Evolutionary conservation across 768 basidiomycete genomes (phyloP).

Genomic region (Tubosaeta sp.): DNA sequence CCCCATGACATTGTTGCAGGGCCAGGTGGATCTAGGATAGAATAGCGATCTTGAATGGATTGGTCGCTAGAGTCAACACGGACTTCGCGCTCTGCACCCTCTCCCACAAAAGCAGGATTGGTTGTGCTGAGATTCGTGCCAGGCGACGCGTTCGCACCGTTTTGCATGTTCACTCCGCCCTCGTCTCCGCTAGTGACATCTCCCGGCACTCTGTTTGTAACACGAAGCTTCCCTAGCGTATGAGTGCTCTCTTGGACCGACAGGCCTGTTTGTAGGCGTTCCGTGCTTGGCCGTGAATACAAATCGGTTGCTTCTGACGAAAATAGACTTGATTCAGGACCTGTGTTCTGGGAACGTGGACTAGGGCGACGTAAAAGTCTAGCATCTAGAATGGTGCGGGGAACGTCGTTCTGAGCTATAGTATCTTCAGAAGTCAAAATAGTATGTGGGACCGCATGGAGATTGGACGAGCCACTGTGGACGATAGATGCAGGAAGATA

Average conservation of each 20-base stretch:
- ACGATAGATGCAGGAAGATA: conserved; percentile 24
- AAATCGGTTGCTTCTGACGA: conserved; percentile 5
- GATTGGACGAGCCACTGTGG: conserved; percentile 14
- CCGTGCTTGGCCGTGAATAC: conserved; percentile 10
- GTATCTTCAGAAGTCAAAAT: conserved; percentile 2
- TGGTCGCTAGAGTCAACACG: background rate
- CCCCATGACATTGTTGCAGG: conserved; percentile 25
- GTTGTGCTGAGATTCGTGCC: background rate
- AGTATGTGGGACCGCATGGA: conserved; percentile 16
- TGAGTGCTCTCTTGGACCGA: conserved; percentile 30
- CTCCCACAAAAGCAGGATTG: background rate
- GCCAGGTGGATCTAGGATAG: conserved; percentile 15
- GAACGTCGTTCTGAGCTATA: conserved; percentile 2
- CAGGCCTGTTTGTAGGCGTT: conserved; percentile 12
- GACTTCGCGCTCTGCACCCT: background rate
- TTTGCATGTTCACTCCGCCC: conserved; percentile 19
- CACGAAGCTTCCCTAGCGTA: conserved; percentile 43
- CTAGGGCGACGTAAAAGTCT: background rate
- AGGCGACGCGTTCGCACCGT: background rate
- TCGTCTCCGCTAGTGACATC: conserved; percentile 37
- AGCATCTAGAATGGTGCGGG: background rate
- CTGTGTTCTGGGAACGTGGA: conserved; percentile 5
- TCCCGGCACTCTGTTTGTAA: conserved; percentile 47
- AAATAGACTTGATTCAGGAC: background rate
- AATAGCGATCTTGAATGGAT: conserved; percentile 1